phyloP scores from a whole-genome alignment of 345 rosid genomes.

The Gossypium anomalum region DNA sequence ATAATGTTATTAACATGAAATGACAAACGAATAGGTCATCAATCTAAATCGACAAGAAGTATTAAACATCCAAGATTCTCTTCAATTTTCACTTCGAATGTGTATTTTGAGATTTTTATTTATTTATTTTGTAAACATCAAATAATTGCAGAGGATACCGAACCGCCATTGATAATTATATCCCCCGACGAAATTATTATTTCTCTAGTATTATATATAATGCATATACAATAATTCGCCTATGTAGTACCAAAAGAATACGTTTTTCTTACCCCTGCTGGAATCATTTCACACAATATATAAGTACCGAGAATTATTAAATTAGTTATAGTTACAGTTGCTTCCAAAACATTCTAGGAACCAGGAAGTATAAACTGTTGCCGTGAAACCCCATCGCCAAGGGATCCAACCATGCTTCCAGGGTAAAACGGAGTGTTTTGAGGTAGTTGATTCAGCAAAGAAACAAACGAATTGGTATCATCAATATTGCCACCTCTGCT shows the following conservation, averaged over 20 bases:
- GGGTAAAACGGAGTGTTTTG: conserved; percentile 44
- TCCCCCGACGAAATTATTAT: background rate
- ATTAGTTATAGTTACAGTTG: background rate
- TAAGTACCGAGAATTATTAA: background rate
- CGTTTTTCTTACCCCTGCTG: background rate
- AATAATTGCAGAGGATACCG: background rate
- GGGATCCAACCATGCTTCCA: conserved; percentile 9
- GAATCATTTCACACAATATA: background rate
- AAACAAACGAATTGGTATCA: conserved; percentile 51
- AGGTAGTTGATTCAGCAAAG: conserved; percentile 56
- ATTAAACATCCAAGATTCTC: too few relatives aligned
- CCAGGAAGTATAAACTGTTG: conserved; percentile 55
- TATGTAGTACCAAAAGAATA: background rate
- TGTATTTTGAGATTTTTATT: too few relatives aligned
- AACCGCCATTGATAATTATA: background rate
- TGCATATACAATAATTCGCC: background rate
- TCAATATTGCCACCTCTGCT: conserved; percentile 17
- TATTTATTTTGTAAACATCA: background rate
- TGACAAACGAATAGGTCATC: too few relatives aligned
- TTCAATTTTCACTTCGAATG: too few relatives aligned
- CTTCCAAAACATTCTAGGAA: background rate
- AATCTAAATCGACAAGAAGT: too few relatives aligned
- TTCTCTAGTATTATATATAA: background rate
- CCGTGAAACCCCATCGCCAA: conserved; percentile 21
- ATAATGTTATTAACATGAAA: too few relatives aligned